A percentile compares a stretch with the other conserved stretches of the same genome.
Conservation (phyloP, 345 rosid genomes). For the Chamaenerion angustifolium region DNA sequence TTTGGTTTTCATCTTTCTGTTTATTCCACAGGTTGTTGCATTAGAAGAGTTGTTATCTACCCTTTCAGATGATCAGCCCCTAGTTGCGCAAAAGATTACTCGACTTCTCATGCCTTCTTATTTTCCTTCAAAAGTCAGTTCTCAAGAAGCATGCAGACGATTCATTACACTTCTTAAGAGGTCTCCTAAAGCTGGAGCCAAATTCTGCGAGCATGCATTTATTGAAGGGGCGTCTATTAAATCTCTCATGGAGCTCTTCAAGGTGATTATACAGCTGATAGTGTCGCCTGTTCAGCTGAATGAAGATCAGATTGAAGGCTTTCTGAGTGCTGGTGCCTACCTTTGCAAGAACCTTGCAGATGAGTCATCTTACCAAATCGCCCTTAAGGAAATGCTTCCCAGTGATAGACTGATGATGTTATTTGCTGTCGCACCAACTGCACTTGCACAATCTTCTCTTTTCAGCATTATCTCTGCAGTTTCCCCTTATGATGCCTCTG, state of each 20-base stretch:
- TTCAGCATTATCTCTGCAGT: slow-evolving; percentile 36
- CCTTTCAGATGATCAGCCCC: slow-evolving; percentile 59
- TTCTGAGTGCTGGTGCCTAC: slow-evolving; percentile 36
- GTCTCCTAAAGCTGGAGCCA: slow-evolving; percentile 77
- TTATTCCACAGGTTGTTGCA: slow-evolving; percentile 45
- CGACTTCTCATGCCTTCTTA: slow-evolving; percentile 74
- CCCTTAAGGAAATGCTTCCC: slow-evolving; percentile 42
- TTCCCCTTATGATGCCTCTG: slow-evolving; percentile 36
- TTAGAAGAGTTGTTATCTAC: slow-evolving; percentile 46
- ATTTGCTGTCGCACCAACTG: slow-evolving; percentile 49
- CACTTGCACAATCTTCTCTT: slow-evolving; percentile 45
- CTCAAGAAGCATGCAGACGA: slow-evolving; percentile 70
- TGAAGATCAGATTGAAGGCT: slow-evolving; percentile 56
- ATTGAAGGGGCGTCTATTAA: slow-evolving; percentile 50
- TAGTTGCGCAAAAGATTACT: slow-evolving; percentile 64
- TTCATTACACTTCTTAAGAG: slow-evolving; percentile 68
- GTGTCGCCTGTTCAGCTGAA: slow-evolving; percentile 34
- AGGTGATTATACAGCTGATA: slow-evolving; percentile 36
- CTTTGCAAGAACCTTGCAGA: slow-evolving; percentile 45
- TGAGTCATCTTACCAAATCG: slow-evolving; percentile 32
- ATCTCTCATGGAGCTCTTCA: slow-evolving; percentile 51
- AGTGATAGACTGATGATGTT: slow-evolving; percentile 37
- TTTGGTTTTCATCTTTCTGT: slow-evolving; percentile 3
- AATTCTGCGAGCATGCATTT: slow-evolving; percentile 67
- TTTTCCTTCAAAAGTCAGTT: slow-evolving; percentile 57